Evolutionary conservation across 768 basidiomycete species (phyloP).

Genomic region (Boletus bicolor): DNA sequence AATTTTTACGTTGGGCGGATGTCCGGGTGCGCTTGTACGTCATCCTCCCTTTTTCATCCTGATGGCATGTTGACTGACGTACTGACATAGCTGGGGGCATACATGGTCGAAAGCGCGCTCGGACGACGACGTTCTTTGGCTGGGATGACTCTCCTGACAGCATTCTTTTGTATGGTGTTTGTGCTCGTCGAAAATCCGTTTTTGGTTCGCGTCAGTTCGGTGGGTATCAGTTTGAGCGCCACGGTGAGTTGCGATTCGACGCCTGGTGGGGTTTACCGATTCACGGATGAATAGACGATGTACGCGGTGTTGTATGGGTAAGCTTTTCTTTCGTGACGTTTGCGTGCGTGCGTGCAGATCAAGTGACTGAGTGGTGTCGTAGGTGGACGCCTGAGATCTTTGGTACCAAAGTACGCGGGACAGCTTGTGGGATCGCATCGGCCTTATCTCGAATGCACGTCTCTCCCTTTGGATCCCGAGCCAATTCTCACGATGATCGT

Average conservation of each 20-base stretch:
- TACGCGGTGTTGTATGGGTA: conserved; percentile 82
- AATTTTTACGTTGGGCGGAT: conserved; percentile 80
- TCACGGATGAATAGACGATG: conserved; percentile 52
- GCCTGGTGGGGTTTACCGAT: not conserved
- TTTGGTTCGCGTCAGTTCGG: conserved; percentile 63
- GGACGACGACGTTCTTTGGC: conserved; percentile 74
- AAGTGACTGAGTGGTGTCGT: not conserved
- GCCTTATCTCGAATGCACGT: conserved; percentile 80
- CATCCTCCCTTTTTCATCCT: not conserved
- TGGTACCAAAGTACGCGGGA: conserved; percentile 80
- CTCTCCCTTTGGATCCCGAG: not conserved
- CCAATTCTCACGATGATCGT: no score
- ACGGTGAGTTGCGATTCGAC: conserved; percentile 37
- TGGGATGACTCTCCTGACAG: conserved; percentile 71
- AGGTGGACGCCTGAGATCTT: conserved; percentile 88
- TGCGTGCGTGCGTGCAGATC: not conserved
- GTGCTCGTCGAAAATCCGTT: conserved; percentile 52
- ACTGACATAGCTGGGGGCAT: conserved; percentile 70
- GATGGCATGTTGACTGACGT: not conserved
- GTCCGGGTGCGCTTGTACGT: conserved; percentile 77
- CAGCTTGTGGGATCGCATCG: conserved; percentile 84
- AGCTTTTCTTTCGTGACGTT: not conserved
- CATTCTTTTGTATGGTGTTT: conserved; percentile 70
- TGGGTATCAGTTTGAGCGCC: conserved; percentile 74
- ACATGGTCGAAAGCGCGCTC: conserved; percentile 64